Conservation (phyloP, 108 stramenopile genomes). For the Aurantiochytrium sp. region DNA sequence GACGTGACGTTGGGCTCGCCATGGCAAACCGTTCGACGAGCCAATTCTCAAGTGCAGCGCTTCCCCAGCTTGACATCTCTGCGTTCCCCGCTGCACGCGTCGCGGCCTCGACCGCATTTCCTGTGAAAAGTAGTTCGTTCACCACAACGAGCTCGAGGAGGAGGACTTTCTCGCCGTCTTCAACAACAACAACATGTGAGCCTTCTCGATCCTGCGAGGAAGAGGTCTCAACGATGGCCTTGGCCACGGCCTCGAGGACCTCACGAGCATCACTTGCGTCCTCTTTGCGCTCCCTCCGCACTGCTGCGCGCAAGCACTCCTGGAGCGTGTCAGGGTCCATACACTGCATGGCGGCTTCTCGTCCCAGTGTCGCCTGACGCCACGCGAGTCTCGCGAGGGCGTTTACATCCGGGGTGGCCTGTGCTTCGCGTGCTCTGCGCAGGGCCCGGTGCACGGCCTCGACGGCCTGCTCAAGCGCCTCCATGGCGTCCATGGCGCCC, state of each 20-base stretch:
- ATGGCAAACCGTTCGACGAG: background rate
- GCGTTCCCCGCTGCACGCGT: background rate
- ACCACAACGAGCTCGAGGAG: background rate
- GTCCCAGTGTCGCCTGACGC: too few relatives aligned
- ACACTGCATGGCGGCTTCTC: too few relatives aligned
- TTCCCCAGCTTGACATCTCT: background rate
- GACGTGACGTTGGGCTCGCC: background rate
- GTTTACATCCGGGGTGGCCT: too few relatives aligned
- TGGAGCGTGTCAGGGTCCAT: too few relatives aligned
- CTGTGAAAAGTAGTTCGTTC: background rate
- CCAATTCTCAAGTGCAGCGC: background rate
- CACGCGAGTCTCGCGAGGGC: too few relatives aligned
- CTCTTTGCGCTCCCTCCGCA: too few relatives aligned
- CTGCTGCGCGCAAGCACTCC: too few relatives aligned
- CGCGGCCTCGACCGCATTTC: background rate
- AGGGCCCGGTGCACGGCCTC: too few relatives aligned
- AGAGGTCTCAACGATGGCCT: background rate
- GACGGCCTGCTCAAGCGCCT: too few relatives aligned
- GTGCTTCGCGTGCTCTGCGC: too few relatives aligned
- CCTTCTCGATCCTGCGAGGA: too few relatives aligned
- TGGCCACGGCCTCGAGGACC: background rate
- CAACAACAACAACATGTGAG: background rate
- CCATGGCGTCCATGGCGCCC: too few relatives aligned
- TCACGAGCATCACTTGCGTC: background rate
- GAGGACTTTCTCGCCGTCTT: background rate